Conservation (phyloP, 2,329 filamentous ascomycete genomes). For the Diplocarpon rosae region DNA sequence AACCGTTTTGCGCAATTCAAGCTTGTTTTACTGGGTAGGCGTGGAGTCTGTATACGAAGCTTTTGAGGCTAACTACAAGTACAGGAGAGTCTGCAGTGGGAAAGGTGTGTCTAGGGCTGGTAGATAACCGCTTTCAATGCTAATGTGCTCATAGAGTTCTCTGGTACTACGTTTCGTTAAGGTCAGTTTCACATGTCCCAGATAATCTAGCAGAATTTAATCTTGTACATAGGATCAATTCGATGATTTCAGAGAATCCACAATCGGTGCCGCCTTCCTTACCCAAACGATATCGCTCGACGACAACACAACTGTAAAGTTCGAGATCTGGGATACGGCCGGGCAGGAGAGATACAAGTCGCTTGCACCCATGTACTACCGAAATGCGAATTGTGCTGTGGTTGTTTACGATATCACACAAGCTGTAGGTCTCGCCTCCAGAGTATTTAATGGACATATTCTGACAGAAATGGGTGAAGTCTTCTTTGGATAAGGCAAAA, state of each 20-base stretch:
- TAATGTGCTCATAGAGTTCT: constrained; percentile 59
- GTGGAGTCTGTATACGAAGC: constrained; percentile 1
- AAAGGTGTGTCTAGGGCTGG: constrained; percentile 55
- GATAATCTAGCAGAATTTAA: neutral
- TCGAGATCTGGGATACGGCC: constrained; percentile 99
- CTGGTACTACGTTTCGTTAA: constrained; percentile 98
- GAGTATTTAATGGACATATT: neutral
- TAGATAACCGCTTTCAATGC: constrained; percentile 8
- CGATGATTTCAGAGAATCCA: constrained; percentile 48
- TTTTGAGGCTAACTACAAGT: constrained; percentile 29
- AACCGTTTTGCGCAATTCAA: constrained; percentile 98
- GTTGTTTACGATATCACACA: constrained; percentile 99
- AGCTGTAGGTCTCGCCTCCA: constrained; percentile 49
- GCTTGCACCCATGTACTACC: constrained; percentile 97
- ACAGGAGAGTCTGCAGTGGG: constrained; percentile 95
- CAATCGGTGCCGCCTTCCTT: constrained; percentile 74
- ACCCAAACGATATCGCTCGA: constrained; percentile 98
- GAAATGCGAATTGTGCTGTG: constrained; percentile 97
- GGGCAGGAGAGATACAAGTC: constrained; percentile 99
- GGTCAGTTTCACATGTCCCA: constrained; percentile 40
- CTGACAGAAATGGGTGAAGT: constrained; percentile 38
- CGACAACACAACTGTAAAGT: constrained; percentile 97
- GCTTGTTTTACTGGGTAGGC: constrained; percentile 85
- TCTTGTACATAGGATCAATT: constrained; percentile 72
- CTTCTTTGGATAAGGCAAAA: constrained; percentile 97